Evolutionary conservation across 2,329 filamentous ascomycete genomes (phyloP).

Genomic region (Colletotrichum sp.): DNA sequence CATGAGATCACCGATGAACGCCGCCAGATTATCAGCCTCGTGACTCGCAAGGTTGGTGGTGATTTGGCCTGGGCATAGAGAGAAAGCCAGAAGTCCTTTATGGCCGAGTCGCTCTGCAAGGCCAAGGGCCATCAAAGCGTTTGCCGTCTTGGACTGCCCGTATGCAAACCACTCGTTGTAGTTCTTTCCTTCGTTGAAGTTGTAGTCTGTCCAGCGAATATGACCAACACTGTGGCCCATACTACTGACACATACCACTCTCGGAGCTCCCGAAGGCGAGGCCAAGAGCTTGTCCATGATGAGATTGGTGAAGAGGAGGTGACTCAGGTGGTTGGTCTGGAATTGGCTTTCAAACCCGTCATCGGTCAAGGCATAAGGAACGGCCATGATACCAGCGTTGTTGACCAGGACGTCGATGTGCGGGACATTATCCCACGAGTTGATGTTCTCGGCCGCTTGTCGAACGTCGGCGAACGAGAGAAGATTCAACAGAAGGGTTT

Average conservation of each 20-base stretch:
- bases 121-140: slow-evolving; percentile 30
- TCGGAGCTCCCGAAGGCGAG: slow-evolving; percentile 25
- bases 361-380: slow-evolving; percentile 26
- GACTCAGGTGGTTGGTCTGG: slow-evolving; percentile 22
- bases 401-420: slow-evolving; percentile 32
- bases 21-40: neutral
- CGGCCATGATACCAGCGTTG: slow-evolving; percentile 36
- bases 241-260: slow-evolving; percentile 51
- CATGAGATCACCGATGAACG: rapidly evolving
- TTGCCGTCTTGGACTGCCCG: slow-evolving; percentile 28
- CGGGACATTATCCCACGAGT: slow-evolving; percentile 33
- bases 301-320: slow-evolving; percentile 6
- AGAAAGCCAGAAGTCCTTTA: neutral
- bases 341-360: slow-evolving; percentile 44
- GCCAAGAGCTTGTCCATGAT: slow-evolving; percentile 14
- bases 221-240: slow-evolving; percentile 44
- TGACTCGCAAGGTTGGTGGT: neutral
- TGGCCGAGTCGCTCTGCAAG: slow-evolving; percentile 32
- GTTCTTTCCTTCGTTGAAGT: slow-evolving; percentile 35
- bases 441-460: slow-evolving; percentile 38
- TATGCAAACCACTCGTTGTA: slow-evolving; percentile 27
- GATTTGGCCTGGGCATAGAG: neutral
- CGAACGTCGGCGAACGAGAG: slow-evolving; percentile 43
- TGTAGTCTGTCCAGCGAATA: slow-evolving; percentile 46
- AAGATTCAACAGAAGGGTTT: slow-evolving; percentile 41